phyloP scores from a whole-genome alignment of 257 asterid genomes.

The Solanum etuberosum region DNA sequence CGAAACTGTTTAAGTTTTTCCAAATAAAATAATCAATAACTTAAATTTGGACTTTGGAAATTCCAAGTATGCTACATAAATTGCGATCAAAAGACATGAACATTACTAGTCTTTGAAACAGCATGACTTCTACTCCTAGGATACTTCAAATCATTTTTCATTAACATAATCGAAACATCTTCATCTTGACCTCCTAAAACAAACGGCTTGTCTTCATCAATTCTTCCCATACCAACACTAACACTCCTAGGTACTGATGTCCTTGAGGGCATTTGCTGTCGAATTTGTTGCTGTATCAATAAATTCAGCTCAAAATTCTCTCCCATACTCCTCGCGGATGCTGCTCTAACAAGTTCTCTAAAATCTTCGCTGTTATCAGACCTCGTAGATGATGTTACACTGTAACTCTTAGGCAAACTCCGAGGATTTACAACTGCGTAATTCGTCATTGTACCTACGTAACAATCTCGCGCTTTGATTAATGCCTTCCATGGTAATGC shows the following conservation, averaged over 20 bases:
- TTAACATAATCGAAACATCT: constrained; percentile 3
- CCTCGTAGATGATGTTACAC: constrained; percentile 33
- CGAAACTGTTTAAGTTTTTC: neutral
- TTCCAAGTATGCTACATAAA: neutral
- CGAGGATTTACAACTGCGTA: neutral
- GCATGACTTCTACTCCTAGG: constrained; percentile 65
- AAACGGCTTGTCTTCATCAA: constrained; percentile 67
- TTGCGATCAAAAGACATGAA: neutral
- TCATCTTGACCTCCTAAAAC: constrained; percentile 15
- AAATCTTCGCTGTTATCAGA: constrained; percentile 32
- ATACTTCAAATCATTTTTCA: constrained; percentile 16
- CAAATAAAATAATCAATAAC: neutral
- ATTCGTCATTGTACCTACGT: constrained; percentile 25
- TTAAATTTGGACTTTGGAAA: neutral
- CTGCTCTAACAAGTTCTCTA: constrained; percentile 45
- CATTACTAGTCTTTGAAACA: constrained; percentile 7
- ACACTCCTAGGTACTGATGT: constrained; percentile 46
- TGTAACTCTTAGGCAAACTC: constrained; percentile 12
- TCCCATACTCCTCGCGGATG: constrained; percentile 29
- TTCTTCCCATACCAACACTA: constrained; percentile 76
- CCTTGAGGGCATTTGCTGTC: constrained; percentile 6
- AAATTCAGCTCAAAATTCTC: constrained; percentile 10
- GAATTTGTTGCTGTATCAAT: constrained; percentile 17
- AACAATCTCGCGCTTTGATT: constrained; percentile 22
- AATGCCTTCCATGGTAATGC: constrained; percentile 29